Conservation (phyloP, 495 filamentous ascomycete genomes). For the Thermothielavioides terrestris region DNA sequence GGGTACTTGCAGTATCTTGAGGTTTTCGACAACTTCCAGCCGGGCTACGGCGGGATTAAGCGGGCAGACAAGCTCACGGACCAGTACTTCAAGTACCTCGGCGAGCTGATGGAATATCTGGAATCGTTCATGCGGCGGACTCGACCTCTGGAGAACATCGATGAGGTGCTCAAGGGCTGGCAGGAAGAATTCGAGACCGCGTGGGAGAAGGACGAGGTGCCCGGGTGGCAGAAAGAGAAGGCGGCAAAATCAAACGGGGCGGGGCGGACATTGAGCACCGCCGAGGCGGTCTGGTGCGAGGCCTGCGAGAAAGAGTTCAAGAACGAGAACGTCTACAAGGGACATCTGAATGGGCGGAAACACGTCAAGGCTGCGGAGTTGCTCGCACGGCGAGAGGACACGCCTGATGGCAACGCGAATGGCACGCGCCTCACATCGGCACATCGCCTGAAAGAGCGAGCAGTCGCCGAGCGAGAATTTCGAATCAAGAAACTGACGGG, state of each 20-base stretch:
- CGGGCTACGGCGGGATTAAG: slow-evolving; percentile 61
- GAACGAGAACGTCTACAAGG: slow-evolving; percentile 89
- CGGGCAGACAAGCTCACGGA: slow-evolving; percentile 78
- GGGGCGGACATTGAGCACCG: slow-evolving; percentile 43
- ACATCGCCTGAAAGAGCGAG: slow-evolving; percentile 71
- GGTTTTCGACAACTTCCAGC: slow-evolving; percentile 75
- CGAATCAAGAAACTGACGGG: slow-evolving; percentile 67
- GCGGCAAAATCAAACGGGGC: slow-evolving; percentile 26
- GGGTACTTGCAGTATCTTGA: slow-evolving; percentile 89
- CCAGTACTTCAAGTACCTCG: slow-evolving; percentile 82
- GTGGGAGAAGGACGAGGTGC: slow-evolving; percentile 70
- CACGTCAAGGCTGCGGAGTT: slow-evolving; percentile 73
- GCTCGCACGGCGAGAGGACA: slow-evolving; percentile 30
- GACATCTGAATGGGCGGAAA: slow-evolving; percentile 82
- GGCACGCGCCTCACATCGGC: slow-evolving; percentile 28
- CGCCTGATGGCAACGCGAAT: slow-evolving; percentile 23
- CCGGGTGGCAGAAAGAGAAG: slow-evolving; percentile 68
- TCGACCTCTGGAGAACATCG: slow-evolving; percentile 71
- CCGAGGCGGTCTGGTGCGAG: slow-evolving; percentile 73
- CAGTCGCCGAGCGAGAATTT: slow-evolving; percentile 81
- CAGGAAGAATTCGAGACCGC: slow-evolving; percentile 74
- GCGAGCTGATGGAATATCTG: slow-evolving; percentile 68
- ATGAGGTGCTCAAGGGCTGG: slow-evolving; percentile 63
- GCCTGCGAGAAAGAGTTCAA: slow-evolving; percentile 92
- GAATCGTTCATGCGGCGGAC: slow-evolving; percentile 78